Conservation (phyloP, 768 basidiomycete genomes). For the Amanita fuliginea region DNA sequence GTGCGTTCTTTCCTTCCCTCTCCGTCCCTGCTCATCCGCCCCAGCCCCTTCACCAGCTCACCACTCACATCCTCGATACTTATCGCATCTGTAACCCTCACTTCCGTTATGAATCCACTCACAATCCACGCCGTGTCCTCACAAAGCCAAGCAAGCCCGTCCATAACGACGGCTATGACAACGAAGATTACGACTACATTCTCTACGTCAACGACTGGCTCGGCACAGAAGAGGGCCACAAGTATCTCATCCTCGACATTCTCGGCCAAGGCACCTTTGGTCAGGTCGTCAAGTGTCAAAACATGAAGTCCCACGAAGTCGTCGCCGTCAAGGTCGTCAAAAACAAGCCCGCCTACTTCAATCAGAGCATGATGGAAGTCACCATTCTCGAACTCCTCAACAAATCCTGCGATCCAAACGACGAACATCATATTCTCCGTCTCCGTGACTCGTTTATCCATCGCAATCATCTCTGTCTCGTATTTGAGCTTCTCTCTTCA, state of each 20-base stretch:
- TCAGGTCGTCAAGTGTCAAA: slow-evolving; percentile 99
- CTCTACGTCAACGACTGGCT: slow-evolving; percentile 98
- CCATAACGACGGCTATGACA: slow-evolving; percentile 96
- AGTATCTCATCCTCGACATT: slow-evolving; percentile 98
- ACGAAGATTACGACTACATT: slow-evolving; percentile 99
- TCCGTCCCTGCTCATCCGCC: slow-evolving; percentile 1
- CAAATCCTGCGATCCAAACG: slow-evolving; percentile 84
- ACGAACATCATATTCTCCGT: slow-evolving; percentile 94
- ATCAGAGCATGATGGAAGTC: slow-evolving; percentile 99
- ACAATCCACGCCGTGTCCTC: slow-evolving; percentile 92
- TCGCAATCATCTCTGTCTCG: slow-evolving; percentile 91
- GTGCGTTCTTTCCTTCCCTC: slow-evolving; percentile 36
- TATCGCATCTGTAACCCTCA: slow-evolving; percentile 91
- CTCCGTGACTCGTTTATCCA: slow-evolving; percentile 96
- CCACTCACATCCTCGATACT: slow-evolving; percentile 80
- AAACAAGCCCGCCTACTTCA: slow-evolving; percentile 99
- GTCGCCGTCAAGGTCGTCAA: slow-evolving; percentile 99
- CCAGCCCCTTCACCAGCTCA: slow-evolving; percentile 58
- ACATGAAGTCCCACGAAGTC: slow-evolving; percentile 98
- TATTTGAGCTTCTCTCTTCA: slow-evolving; percentile 93
- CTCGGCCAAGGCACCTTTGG: slow-evolving; percentile 98
- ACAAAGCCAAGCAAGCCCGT: slow-evolving; percentile 96
- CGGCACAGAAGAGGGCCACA: slow-evolving; percentile 89
- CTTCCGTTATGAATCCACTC: slow-evolving; percentile 90
- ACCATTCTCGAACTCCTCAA: slow-evolving; percentile 95